A percentile compares a stretch with the other conserved stretches of the same genome.
phyloP scores from a whole-genome alignment of 352 stramenopile genomes.

The Globisporangium spinosum region DNA sequence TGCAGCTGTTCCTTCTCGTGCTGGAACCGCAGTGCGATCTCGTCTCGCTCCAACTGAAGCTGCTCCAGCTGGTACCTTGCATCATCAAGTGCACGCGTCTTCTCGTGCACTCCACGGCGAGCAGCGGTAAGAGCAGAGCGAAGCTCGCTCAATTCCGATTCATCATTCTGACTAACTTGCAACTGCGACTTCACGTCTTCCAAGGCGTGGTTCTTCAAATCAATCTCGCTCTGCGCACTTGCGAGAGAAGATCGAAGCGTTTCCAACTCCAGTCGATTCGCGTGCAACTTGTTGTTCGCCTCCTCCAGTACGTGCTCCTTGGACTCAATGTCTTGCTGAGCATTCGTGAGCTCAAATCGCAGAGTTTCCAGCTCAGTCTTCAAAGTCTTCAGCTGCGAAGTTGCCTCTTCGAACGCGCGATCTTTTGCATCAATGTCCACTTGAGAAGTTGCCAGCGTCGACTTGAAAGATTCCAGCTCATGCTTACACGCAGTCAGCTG shows the following conservation, averaged over 20 bases:
- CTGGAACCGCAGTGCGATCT: slow-evolving; percentile 6
- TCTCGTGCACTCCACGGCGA: slow-evolving; percentile 5
- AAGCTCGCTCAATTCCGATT: slow-evolving; percentile 8
- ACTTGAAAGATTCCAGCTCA: slow-evolving; percentile 15
- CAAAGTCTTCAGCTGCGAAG: slow-evolving; percentile 2
- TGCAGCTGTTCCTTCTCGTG: slow-evolving; percentile 27
- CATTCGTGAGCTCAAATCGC: slow-evolving; percentile 4
- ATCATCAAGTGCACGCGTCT: slow-evolving; percentile 7
- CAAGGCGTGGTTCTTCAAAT: not conserved
- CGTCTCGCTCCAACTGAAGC: slow-evolving; percentile 17
- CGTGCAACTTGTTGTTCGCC: slow-evolving; percentile 6
- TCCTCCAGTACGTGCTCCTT: slow-evolving; percentile 6
- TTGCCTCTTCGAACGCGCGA: slow-evolving; percentile 1
- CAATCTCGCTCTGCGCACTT: slow-evolving; percentile 7
- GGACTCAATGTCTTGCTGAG: slow-evolving; percentile 4
- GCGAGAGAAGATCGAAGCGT: slow-evolving; percentile 6
- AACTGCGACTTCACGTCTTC: slow-evolving; percentile 7
- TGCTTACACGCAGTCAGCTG: slow-evolving; percentile 7
- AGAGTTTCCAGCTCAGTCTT: slow-evolving; percentile 11
- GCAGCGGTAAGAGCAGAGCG: not conserved
- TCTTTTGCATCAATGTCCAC: slow-evolving; percentile 9
- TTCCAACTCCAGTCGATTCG: slow-evolving; percentile 8
- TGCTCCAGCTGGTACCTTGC: not conserved
- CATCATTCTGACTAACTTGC: slow-evolving; percentile 4
- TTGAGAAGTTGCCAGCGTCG: not conserved